A percentile compares a stretch with the other conserved stretches of the same genome.
Conservation (phyloP, 805 yeast species). For the Kuraishia cidri region DNA sequence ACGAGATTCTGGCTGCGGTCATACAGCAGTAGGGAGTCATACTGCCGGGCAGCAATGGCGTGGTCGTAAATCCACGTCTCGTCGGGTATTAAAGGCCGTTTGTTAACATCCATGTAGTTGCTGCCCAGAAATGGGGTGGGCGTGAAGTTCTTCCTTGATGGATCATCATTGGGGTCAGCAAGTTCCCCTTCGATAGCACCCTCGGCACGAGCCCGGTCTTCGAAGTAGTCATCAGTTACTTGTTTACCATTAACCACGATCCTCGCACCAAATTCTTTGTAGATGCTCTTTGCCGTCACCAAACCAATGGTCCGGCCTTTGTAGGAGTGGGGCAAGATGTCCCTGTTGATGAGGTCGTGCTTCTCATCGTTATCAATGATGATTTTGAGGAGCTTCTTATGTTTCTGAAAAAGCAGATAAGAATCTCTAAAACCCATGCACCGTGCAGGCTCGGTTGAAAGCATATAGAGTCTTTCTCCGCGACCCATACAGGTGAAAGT, state of each 20-base stretch:
- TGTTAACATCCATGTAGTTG: constrained; percentile 8
- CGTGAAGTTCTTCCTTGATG: constrained; percentile 25
- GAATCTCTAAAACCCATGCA: constrained; percentile 92
- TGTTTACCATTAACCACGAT: constrained; percentile 73
- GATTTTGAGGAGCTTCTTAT: constrained; percentile 64
- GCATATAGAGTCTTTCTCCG: constrained; percentile 75
- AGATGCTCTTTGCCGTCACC: constrained; percentile 85
- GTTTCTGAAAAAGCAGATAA: constrained; percentile 81
- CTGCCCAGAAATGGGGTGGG: too few relatives aligned
- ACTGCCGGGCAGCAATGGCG: constrained; percentile 68
- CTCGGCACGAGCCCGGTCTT: constrained; percentile 40
- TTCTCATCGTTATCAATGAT: constrained; percentile 72
- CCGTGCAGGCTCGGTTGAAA: constrained; percentile 94
- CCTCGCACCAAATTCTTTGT: constrained; percentile 85
- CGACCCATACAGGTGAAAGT: constrained; percentile 55
- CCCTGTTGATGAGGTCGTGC: constrained; percentile 71
- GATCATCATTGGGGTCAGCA: constrained; percentile 55
- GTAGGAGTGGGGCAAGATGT: constrained; percentile 80
- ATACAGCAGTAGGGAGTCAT: constrained; percentile 52
- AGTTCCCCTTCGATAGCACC: constrained; percentile 66
- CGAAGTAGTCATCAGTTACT: constrained; percentile 86
- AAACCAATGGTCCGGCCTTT: constrained; percentile 85
- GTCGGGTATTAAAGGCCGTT: constrained; percentile 4
- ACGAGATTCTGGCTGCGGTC: constrained; percentile 43
- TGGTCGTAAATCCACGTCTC: constrained; percentile 82